A percentile compares a stretch with the other conserved stretches of the same genome.
phyloP scores from a whole-genome alignment of 305 asterid species.

The Striga hermonthica region DNA sequence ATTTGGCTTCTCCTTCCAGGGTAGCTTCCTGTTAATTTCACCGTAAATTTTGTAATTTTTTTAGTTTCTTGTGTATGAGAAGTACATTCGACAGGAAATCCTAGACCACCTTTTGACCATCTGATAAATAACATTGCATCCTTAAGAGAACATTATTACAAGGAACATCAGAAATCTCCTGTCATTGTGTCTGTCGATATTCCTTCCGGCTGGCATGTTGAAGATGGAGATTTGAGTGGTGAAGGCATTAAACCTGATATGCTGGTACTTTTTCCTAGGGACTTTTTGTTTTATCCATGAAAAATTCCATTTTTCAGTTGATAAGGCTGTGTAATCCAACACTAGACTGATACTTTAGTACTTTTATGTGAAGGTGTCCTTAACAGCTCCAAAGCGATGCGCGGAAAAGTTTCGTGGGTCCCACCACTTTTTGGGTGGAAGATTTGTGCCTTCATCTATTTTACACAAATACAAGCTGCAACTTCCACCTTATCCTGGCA shows the following conservation, averaged over 20 bases:
- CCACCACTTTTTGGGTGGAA: conserved; percentile 81
- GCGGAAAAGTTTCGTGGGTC: conserved; percentile 62
- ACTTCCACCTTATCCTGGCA: conserved; percentile 65
- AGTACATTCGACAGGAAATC: conserved; percentile 49
- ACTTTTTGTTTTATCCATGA: conserved; percentile 5
- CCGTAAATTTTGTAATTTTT: too few relatives aligned
- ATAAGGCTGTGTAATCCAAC: conserved; percentile 19
- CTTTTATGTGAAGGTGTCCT: conserved; percentile 54
- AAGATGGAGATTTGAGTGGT: conserved; percentile 83
- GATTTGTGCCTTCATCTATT: conserved; percentile 70
- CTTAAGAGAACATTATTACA: conserved; percentile 35
- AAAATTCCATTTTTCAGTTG: conserved; percentile 30
- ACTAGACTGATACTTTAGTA: too few relatives aligned
- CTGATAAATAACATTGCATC: conserved; percentile 58
- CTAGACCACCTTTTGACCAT: conserved; percentile 94
- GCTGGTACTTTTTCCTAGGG: conserved; percentile 56
- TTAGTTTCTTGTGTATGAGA: too few relatives aligned
- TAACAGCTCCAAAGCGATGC: conserved; percentile 73
- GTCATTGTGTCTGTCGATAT: conserved; percentile 84
- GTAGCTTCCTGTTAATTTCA: conserved; percentile 32
- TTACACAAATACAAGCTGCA: conserved; percentile 49
- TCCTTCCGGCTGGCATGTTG: conserved; percentile 99
- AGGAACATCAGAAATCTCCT: conserved; percentile 49
- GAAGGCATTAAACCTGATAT: conserved; percentile 79
- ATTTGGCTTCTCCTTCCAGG: conserved; percentile 93